These are phyloP conservation scores for Amanita polypyramis DNA, from an alignment of 768 basidiomycete genomes.

Conservation along the genomic window DNA sequence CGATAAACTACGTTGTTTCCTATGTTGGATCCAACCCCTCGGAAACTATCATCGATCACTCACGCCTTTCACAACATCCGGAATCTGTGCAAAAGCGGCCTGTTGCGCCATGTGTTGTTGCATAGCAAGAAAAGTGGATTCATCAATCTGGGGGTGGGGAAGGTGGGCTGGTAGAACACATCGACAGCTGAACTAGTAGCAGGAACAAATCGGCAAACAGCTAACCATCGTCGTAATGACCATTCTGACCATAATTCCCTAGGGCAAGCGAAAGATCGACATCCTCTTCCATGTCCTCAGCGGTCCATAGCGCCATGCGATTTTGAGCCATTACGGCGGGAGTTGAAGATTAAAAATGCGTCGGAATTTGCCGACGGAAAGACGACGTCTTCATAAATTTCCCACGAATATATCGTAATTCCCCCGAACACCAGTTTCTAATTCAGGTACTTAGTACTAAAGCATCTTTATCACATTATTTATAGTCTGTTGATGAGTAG, in stretches of 20 bases:
- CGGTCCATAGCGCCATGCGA: conserved; percentile 63
- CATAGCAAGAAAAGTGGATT: conserved; percentile 56
- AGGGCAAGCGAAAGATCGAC: conserved; percentile 62
- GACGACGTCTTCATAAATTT: not conserved
- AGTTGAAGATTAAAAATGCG: not conserved
- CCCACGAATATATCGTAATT: too few relatives aligned
- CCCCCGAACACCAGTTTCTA: not conserved
- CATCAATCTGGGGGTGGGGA: conserved; percentile 58
- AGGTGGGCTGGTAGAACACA: conserved; percentile 28
- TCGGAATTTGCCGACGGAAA: not conserved
- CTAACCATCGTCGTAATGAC: conserved; percentile 58
- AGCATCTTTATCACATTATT: too few relatives aligned
- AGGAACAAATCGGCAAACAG: not conserved
- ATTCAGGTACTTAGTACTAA: not conserved
- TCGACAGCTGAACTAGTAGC: conserved; percentile 4
- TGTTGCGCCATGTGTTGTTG: conserved; percentile 83
- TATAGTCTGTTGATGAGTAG: too few relatives aligned
- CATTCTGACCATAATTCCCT: conserved; percentile 59
- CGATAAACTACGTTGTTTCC: conserved; percentile 58
- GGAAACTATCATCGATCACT: conserved; percentile 16
- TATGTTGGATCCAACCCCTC: not conserved
- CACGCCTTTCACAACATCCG: conserved; percentile 83
- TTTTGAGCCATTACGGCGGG: conserved; percentile 41
- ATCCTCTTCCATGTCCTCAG: conserved; percentile 78
- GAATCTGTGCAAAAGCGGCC: conserved; percentile 72